Conservation (phyloP, 2,329 filamentous ascomycete genomes). For the Beauveria brongniartii region DNA sequence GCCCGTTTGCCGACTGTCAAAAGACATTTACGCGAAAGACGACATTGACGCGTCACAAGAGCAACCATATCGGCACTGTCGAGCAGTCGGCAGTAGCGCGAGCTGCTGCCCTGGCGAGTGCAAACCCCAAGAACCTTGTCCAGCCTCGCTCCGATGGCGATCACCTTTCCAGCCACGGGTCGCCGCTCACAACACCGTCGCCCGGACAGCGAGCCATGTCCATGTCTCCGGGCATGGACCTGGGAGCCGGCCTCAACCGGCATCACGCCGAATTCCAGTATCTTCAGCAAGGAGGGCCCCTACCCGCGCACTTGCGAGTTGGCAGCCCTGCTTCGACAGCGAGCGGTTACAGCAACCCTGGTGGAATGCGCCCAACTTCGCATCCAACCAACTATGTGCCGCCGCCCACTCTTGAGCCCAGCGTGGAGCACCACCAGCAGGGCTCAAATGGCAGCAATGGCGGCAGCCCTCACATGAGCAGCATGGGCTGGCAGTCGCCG, state of each 20-base stretch:
- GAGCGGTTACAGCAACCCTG: constrained; percentile 37
- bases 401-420: constrained; percentile 78
- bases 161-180: constrained; percentile 62
- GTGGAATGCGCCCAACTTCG: constrained; percentile 63
- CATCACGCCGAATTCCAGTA: constrained; percentile 60
- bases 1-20: constrained; percentile 92
- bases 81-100: constrained; percentile 89
- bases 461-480: constrained; percentile 78
- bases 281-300: constrained; percentile 61
- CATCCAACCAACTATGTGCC: constrained; percentile 79
- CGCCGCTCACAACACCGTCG: constrained; percentile 72
- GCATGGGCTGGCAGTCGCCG: constrained; percentile 63
- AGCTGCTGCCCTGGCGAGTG: constrained; percentile 65
- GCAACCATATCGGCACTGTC: constrained; percentile 89
- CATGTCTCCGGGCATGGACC: constrained; percentile 69
- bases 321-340: constrained; percentile 61
- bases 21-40: constrained; percentile 97
- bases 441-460: constrained; percentile 59
- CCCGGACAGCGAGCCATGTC: constrained; percentile 72
- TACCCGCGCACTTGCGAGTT: constrained; percentile 76
- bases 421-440: constrained; percentile 68
- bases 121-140: constrained; percentile 29
- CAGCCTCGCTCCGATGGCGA: constrained; percentile 61
- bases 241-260: constrained; percentile 63
- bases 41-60: constrained; percentile 90